Evolutionary conservation across 2,329 filamentous ascomycete genomes (phyloP), one percentile per base, ranked within the genome.

Genomic region (Geosmithia putterillii): DNA sequence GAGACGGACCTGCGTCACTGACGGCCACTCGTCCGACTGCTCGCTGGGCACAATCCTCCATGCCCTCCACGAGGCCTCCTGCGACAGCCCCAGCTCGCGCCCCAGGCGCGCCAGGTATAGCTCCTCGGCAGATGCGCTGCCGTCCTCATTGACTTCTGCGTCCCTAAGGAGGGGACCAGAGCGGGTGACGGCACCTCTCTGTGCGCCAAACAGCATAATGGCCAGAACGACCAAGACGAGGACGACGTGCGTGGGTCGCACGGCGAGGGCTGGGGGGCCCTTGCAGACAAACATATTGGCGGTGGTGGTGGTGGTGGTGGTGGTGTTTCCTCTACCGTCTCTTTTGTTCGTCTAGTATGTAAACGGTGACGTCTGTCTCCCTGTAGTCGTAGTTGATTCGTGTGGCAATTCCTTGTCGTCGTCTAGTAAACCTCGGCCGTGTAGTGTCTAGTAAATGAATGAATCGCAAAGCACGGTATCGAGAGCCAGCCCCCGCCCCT

Each of bases 51-150:
- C 51, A n/a, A 62, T 50, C 47, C 53, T 54, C 59, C 59, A 61
- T 2, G 57, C 55, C 35, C 54, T 51, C 61, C 61, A 64, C 17
- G 52, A 51, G 2, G 58, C 57, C 35, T 57, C 47, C 9, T 59
- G 54, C 5, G 57, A 56, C 20, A 63, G 50, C 7, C 52, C 50
- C 25, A 56, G 53, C 4, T 50, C 49, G 7, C 50, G 51, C 18
- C 47, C 52, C 10, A 62, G 43, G 4, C 57, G 50, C 20, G 52
- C 51, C 25, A 62, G 42, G 43, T 61, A 61, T 42, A 58, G 51
- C 12, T 60, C 60, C 47, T 63, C 58, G 12, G 56, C 50, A 7
- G 53, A 48, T 3, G 50, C 41, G 39, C 42, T 48, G 19, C 44
- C 44, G 44, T 49, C 45, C 41, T 44, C 44, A 20, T 47, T 46